Base-by-base conservation (phyloP, 257 asterid species). In the Lycium barbarum region DNA sequence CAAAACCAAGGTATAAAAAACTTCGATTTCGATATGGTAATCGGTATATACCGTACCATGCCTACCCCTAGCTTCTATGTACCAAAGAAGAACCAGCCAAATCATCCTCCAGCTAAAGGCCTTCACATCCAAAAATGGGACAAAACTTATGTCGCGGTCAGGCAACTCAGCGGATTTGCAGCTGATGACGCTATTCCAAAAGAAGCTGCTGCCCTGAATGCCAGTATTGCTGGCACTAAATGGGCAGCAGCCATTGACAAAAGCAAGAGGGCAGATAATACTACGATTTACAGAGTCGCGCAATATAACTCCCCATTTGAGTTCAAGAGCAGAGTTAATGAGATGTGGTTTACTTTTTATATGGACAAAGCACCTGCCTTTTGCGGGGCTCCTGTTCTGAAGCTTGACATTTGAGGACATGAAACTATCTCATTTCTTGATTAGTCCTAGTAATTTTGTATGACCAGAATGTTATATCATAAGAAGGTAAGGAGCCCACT, bases 291-390 rank as follows among this genome's bases (percentile, higher is more conserved):
- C 88, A 91, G 89, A 18, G 94, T 94, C 1, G 98, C 97, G 1
- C 97, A 91, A 87, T 95, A 94, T 83, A 95, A 94, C 79, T 94
- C 99, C 9, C 98, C 98, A 0, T 95, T 95, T 70, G 99, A 95
- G 91, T 91, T 91, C 76, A 84, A 61, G 55, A 83, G 87, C 87
- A 88, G 99, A 84, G 93, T 95, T 43, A 95, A 95, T 66, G 98
- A 95, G 89, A 89, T 95, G 9, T 94, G 99, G 99, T 84, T 95
- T 81, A 88, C 94, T 2, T 92, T 95, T 54, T 62, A 89, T 72
- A 17, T 83, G 86, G 89, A 88, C 3, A 79, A 83, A 20, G 91
- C 47, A 51, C 4, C 14, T 53, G 51, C 49, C 47, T 6, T 78
- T 78, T 78, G 63, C 53, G 81, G 6, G 43, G 61, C 2, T 49